Percentiles rank a stretch among this genome's conserved stretches.
Conservation (phyloP, 73 alveolate species). For the Paramecium pentaurelia region DNA sequence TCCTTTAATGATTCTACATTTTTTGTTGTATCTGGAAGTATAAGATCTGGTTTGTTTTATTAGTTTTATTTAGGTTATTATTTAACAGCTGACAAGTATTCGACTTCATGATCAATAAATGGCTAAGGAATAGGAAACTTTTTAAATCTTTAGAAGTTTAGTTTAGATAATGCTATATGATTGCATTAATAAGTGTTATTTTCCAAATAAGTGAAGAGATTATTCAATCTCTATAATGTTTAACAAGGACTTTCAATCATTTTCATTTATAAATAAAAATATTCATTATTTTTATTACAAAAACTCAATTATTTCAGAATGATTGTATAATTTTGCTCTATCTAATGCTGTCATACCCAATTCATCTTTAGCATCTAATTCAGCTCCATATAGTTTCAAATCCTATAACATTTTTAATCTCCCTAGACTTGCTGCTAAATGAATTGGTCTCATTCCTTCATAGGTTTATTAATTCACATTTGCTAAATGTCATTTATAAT, state of each 20-base stretch:
- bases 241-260: constrained; percentile 14
- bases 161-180: not conserved
- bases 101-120: not conserved
- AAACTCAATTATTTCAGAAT: not conserved
- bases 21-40: not conserved
- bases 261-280: not conserved
- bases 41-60: not conserved
- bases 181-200: not conserved
- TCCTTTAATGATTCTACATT: not conserved
- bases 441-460: constrained; percentile 6
- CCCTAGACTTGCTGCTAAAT: constrained; percentile 32
- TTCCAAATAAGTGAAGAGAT: not conserved
- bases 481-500: not conserved
- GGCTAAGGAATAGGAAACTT: constrained; percentile 5
- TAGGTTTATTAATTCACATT: constrained; percentile 6
- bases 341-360: not conserved
- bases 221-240: not conserved
- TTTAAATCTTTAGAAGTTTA: not conserved
- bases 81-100: not conserved
- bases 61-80: not conserved
- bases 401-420: not conserved
- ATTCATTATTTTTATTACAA: constrained; percentile 8
- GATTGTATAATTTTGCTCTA: not conserved
- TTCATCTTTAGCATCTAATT: not conserved
- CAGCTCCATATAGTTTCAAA: not conserved